Base-by-base conservation (phyloP, 1,284 basidiomycete species). In the Trichosporon faecale region DNA sequence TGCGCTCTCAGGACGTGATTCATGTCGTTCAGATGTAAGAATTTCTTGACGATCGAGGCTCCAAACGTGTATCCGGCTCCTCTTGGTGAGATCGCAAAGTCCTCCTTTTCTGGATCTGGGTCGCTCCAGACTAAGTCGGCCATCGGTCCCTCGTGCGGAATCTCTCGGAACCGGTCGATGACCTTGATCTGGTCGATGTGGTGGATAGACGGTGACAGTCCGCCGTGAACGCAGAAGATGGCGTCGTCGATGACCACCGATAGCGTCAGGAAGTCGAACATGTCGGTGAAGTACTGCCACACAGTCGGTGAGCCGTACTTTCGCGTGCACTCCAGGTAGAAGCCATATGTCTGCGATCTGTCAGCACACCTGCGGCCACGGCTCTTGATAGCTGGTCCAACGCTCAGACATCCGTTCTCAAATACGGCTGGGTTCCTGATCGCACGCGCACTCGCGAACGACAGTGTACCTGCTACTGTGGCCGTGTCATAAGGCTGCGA, bases 101-200 rank as follows among this genome's bases (percentile, higher is more conserved):
- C 97, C 82, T 98, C 96, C 83, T 98, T 98, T 83, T 98, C 96
- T 60, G 94, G 91, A 85, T 99, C 97, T 35, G 97, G 97, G 87
- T 99, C 97, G 60, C 95, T 98, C 97, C 97, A 99, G 2, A 99
- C 97, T 27, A 99, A 88, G 86, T 99, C 97, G n/a, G 96, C 96
- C 95, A 99, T 99, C 4, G 97, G 96, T 1, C 97, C 97, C 85
- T 99, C 97, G 79, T 99, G 97, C 55, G 97, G 97, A 72, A 99
- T 98, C 86, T 99, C 97, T 87, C 96, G 88, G 86, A 99, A 99
- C 66, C 97, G 91, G 86, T 99, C 97, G 65, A 99, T 94, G 65
- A 99, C 93, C 84, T 98, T 99, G 83, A 99, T 96, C 85, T 99
- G 97, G 85, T 99, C 97, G 80, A 99, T 96, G 66, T 95, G 96